Evolutionary conservation across 2,329 filamentous ascomycete genomes (phyloP).

Genomic region (Dothistroma pini): DNA sequence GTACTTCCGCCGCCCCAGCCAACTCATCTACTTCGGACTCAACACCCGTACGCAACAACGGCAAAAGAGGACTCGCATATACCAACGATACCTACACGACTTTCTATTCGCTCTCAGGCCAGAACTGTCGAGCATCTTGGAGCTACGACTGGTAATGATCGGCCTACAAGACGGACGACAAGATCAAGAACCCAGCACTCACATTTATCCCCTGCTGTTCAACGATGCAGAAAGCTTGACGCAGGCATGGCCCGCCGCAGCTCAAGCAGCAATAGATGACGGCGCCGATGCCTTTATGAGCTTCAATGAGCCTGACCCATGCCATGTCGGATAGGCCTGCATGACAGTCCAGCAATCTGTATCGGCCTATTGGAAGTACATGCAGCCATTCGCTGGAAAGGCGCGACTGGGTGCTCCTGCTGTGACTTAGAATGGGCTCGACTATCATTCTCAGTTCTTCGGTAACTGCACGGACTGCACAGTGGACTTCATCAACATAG

Average conservation of each 20-base stretch:
- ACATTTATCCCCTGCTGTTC: slow-evolving; percentile 30
- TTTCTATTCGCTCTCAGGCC: slow-evolving; percentile 40
- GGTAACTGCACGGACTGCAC: slow-evolving; percentile 51
- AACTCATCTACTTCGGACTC: too few relatives aligned
- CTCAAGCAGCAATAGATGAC: slow-evolving; percentile 22
- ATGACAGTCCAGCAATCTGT: slow-evolving; percentile 51
- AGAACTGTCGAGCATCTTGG: slow-evolving; percentile 27
- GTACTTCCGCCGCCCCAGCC: too few relatives aligned
- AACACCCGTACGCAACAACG: slow-evolving; percentile 22
- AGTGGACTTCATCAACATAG: slow-evolving; percentile 56
- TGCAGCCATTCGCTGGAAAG: slow-evolving; percentile 52
- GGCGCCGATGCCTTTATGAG: slow-evolving; percentile 53
- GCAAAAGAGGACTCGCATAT: slow-evolving; percentile 64
- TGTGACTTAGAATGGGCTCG: slow-evolving; percentile 56
- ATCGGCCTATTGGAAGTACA: slow-evolving; percentile 46
- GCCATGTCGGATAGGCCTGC: slow-evolving; percentile 51
- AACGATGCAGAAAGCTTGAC: slow-evolving; percentile 21
- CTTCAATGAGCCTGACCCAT: slow-evolving; percentile 66
- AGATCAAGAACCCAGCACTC: slow-evolving; percentile 25
- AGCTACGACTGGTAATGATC: slow-evolving; percentile 29
- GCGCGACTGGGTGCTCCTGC: slow-evolving; percentile 54
- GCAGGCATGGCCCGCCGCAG: slow-evolving; percentile 22
- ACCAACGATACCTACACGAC: slow-evolving; percentile 54
- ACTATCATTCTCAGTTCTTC: slow-evolving; percentile 54
- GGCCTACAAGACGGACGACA: slow-evolving; percentile 10